These are phyloP conservation scores for Blumeria hordei DNA, from an alignment of 2,329 filamentous ascomycete genomes.

Conservation along the genomic window DNA sequence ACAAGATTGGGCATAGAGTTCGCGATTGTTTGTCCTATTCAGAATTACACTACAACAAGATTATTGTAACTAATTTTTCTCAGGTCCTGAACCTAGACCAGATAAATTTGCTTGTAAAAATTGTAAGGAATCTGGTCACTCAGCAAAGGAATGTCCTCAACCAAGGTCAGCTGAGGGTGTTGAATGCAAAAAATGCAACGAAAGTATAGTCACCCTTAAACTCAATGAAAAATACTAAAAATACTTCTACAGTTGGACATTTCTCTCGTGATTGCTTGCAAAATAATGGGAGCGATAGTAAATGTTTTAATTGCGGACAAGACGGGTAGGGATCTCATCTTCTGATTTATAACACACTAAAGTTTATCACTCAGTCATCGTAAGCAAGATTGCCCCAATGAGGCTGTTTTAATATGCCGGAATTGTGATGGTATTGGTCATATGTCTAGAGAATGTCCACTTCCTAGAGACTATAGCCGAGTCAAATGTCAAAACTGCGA, in stretches of 20 bases:
- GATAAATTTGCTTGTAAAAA: conserved; percentile 45
- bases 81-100: conserved; percentile 31
- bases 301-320: conserved; percentile 19
- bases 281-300: conserved; percentile 25
- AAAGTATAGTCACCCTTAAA: conserved; percentile 9
- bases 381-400: conserved; percentile 1
- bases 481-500: conserved; percentile 34
- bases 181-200: conserved; percentile 16
- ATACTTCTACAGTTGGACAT: conserved; percentile 26
- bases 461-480: conserved; percentile 20
- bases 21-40: conserved; percentile 35
- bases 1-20: conserved; percentile 36
- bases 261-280: conserved; percentile 30
- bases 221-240: conserved; percentile 9
- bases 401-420: conserved; percentile 21
- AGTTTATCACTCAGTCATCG: too few relatives aligned
- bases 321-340: conserved; percentile 5
- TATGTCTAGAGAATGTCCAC: conserved; percentile 26
- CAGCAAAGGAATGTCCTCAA: conserved; percentile 19
- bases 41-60: background rate
- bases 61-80: background rate
- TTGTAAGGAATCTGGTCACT: conserved; percentile 24
- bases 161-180: conserved; percentile 29
- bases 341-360: background rate
- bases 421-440: conserved; percentile 44